A percentile compares a stretch with the other conserved stretches of the same genome.
These are phyloP conservation scores for Aulographum hederae DNA, from an alignment of 2,329 filamentous ascomycete genomes.

Conservation along the genomic window DNA sequence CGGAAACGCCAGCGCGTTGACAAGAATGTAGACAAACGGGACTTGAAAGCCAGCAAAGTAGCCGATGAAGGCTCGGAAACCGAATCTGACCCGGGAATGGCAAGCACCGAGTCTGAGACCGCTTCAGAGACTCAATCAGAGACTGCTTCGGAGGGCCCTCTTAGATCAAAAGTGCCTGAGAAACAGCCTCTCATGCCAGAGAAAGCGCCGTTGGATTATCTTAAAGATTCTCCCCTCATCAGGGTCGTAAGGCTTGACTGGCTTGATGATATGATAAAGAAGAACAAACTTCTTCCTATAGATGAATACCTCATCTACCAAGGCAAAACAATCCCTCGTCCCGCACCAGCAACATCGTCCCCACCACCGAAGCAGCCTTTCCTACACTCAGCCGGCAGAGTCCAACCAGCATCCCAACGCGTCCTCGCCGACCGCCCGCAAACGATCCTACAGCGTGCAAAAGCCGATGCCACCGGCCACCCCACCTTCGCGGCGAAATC, in stretches of 20 bases:
- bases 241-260: constrained; percentile 35
- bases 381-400: background rate
- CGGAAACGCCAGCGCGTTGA: background rate
- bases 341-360: constrained; percentile 10
- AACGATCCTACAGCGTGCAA: constrained; percentile 34
- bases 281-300: constrained; percentile 24
- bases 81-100: constrained; percentile 1
- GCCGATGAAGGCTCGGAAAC: background rate
- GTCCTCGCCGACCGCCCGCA: constrained; percentile 9
- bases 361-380: constrained; percentile 2
- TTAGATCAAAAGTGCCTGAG: too few species aligned
- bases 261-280: constrained; percentile 29
- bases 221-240: constrained; percentile 17
- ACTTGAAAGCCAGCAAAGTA: background rate
- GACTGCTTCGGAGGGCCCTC: background rate
- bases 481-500: background rate
- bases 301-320: constrained; percentile 32
- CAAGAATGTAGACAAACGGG: background rate
- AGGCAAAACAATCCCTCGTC: constrained; percentile 24
- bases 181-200: too few species aligned
- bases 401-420: constrained; percentile 8
- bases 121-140: background rate
- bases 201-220: too few species aligned
- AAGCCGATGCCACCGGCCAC: constrained; percentile 22
- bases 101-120: background rate